These are phyloP conservation scores for Trypanosoma scelopori DNA, from an alignment of 208 protist species.

Conservation along the genomic window DNA sequence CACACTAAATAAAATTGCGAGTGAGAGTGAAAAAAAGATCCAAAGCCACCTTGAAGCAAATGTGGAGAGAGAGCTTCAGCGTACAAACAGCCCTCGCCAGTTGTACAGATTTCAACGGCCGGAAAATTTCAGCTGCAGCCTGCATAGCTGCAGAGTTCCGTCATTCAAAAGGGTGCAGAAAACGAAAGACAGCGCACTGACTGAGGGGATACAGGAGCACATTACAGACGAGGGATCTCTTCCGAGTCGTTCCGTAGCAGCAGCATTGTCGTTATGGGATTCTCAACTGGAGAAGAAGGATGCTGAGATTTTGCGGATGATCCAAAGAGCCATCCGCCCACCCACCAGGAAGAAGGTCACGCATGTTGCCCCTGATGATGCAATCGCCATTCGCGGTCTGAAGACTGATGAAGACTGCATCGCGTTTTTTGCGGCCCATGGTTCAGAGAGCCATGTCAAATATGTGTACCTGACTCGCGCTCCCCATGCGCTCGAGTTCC, in stretches of 20 bases:
- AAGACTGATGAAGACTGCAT: conserved; percentile 92
- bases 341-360: conserved; percentile 45
- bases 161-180: conserved; percentile 20
- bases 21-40: conserved; percentile 32
- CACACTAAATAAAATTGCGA: conserved; percentile 9
- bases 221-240: neutral
- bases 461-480: conserved; percentile 92
- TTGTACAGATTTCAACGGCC: conserved; percentile 87
- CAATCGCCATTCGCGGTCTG: conserved; percentile 64
- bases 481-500: conserved; percentile 75
- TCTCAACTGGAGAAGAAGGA: conserved; percentile 63
- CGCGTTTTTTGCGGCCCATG: conserved; percentile 92
- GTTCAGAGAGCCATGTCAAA: conserved; percentile 87
- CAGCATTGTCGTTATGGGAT: conserved; percentile 19
- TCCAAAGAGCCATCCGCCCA: conserved; percentile 74
- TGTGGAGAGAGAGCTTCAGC: conserved; percentile 72
- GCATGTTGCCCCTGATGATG: conserved; percentile 87
- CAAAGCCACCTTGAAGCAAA: conserved; percentile 65
- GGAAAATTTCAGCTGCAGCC: conserved; percentile 54
- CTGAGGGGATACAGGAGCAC: neutral
- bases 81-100: conserved; percentile 43
- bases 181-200: conserved; percentile 1
- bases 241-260: neutral
- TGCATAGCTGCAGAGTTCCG: neutral
- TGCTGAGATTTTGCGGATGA: conserved; percentile 77